Evolutionary conservation across 2,329 filamentous ascomycete species (phyloP).

Genomic region (Monosporascus sp.): DNA sequence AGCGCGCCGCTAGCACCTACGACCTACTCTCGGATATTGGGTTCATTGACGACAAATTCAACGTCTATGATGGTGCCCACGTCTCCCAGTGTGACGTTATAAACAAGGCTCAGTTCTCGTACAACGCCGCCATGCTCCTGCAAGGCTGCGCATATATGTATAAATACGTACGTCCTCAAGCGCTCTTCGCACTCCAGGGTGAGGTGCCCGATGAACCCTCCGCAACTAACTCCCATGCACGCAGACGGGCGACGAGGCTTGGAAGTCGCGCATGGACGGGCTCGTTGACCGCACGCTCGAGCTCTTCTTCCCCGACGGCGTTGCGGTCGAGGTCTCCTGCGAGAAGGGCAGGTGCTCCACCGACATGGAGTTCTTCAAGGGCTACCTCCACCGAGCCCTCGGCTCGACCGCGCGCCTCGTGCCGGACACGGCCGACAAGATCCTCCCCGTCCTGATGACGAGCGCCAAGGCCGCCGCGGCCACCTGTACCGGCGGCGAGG

Average conservation of each 20-base stretch:
- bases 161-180: constrained; percentile 22
- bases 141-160: constrained; percentile 34
- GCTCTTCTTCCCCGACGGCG: constrained; percentile 42
- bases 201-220: too few relatives aligned
- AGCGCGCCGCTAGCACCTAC: constrained; percentile 53
- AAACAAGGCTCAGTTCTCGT: constrained; percentile 43
- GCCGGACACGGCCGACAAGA: constrained; percentile 27
- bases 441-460: constrained; percentile 29
- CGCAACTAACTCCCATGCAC: constrained; percentile 29
- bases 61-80: constrained; percentile 43
- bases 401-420: constrained; percentile 31
- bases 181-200: neutral
- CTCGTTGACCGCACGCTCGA: constrained; percentile 37
- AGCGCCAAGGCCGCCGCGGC: constrained; percentile 35
- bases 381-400: constrained; percentile 46
- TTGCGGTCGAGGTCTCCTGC: constrained; percentile 51
- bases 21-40: constrained; percentile 38
- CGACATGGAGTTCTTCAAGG: constrained; percentile 53
- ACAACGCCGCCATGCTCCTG: constrained; percentile 42
- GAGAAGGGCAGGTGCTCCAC: constrained; percentile 47
- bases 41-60: constrained; percentile 37
- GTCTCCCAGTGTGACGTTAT: constrained; percentile 35
- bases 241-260: constrained; percentile 28
- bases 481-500: constrained; percentile 29
- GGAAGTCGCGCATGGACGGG: constrained; percentile 42